Percentiles rank a stretch among this genome's conserved stretches.
Evolutionary conservation across 176 grass and related monocot genomes (phyloP).

Genomic region (Otatea glauca): DNA sequence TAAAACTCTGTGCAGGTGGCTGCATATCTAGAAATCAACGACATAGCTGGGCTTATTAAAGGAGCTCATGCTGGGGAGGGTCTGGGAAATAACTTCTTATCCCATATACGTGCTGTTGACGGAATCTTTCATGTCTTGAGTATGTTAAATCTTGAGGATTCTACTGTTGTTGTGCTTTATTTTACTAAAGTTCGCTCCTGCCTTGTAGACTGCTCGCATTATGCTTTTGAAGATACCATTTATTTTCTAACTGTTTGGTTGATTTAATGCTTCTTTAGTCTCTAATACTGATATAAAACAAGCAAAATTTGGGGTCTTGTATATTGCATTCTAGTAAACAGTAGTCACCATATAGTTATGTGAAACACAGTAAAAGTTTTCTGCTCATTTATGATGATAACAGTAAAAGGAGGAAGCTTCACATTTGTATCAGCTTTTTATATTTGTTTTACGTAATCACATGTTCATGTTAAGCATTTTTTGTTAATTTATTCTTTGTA

Average conservation of each 20-base stretch:
- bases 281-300: background rate
- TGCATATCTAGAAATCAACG: constrained; percentile 91
- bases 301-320: background rate
- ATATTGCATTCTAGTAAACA: background rate
- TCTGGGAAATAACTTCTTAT: constrained; percentile 89
- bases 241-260: background rate
- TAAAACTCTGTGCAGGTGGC: constrained; percentile 64
- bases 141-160: constrained; percentile 49
- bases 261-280: background rate
- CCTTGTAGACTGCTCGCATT: background rate
- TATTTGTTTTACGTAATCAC: constrained; percentile 6
- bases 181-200: constrained; percentile 6
- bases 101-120: constrained; percentile 98
- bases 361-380: background rate
- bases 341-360: constrained; percentile 7
- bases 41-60: constrained; percentile 95
- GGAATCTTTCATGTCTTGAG: constrained; percentile 98
- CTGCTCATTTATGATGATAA: constrained; percentile 10
- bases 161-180: constrained; percentile 8
- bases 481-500: background rate
- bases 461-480: background rate
- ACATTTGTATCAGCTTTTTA: background rate
- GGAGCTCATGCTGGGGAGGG: constrained; percentile 93
- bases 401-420: background rate
- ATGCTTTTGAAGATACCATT: background rate